Base-by-base conservation (phyloP, 2,329 filamentous ascomycete species). In the Dactylellina leptospora region DNA sequence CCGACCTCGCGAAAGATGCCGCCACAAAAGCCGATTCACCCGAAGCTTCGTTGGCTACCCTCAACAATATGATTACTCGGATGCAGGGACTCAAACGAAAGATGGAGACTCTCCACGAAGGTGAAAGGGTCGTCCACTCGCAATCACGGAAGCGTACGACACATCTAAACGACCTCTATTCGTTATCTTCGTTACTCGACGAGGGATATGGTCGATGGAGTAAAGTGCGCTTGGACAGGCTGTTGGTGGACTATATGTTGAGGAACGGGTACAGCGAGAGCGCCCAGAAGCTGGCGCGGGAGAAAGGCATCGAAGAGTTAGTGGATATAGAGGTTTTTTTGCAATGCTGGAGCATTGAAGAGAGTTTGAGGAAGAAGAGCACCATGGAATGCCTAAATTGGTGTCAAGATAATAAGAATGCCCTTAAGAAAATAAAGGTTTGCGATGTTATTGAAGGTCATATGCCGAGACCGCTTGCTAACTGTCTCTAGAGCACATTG, bases 201-300 rank as follows among this genome's bases (percentile, higher is more conserved):
- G 92, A 96, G 76, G 92, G 92, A 78, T 99, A 97, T 81, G 93
- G 97, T 78, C 83, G 86, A 64, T 99, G 95, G 95, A 91, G 90
- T 72, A 86, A 91, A 60, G 86, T 86, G 38, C 84, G 95, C 20
- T 83, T 99, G 45, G 90, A 96, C 80, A 84, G 95, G 16, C 82
- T 97, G 66, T 81, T 99, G 50, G 90, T 96, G n/a, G 95, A 99
- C 78, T 96, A 97, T 80, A 84, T 99, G 75, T 82, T 97, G 51
- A 86, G 95, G 6, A 88, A 89, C 72, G 93, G 93, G 2, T 96
- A 93, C 78, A 86, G 86, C 16, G 86, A 90, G 20, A 95, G 88
- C 76, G 95, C 95, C 1, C 84, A 83, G 51, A 85, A 88, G 70
- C 82, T 99, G 56, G 91, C 93, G 0, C 81, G 84, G 62, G 90